Percentiles rank a stretch among this genome's conserved stretches.
These are phyloP conservation scores for Neurospora sp. DNA, from an alignment of 495 filamentous ascomycete species.

Conservation along the genomic window DNA sequence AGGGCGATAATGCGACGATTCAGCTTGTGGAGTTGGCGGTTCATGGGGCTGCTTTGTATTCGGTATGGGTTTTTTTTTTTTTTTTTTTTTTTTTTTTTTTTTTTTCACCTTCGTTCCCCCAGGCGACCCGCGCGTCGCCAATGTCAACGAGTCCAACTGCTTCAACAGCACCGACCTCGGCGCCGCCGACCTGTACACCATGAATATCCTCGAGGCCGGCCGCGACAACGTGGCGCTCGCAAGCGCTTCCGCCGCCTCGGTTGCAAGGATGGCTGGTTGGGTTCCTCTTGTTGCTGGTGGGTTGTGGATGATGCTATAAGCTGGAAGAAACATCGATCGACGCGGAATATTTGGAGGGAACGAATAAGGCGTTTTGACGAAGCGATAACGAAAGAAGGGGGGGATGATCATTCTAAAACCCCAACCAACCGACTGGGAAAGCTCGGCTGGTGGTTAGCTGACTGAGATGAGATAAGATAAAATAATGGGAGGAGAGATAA, in stretches of 20 bases:
- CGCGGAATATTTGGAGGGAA: background rate
- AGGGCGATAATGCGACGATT: slow-evolving; percentile 87
- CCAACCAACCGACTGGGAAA: background rate
- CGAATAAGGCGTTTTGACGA: background rate
- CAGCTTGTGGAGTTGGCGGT: slow-evolving; percentile 84
- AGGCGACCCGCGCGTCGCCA: slow-evolving; percentile 48
- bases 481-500: background rate
- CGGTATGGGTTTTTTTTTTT: slow-evolving; percentile 51
- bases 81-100: no score
- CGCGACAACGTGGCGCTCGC: slow-evolving; percentile 8
- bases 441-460: background rate
- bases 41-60: slow-evolving; percentile 85
- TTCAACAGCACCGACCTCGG: slow-evolving; percentile 68
- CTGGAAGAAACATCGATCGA: background rate
- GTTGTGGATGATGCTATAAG: slow-evolving; percentile 24
- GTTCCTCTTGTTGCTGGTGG: slow-evolving; percentile 25
- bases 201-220: slow-evolving; percentile 30
- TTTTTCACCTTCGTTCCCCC: slow-evolving; percentile 59
- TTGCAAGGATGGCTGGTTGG: slow-evolving; percentile 21
- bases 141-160: slow-evolving; percentile 72
- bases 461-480: background rate
- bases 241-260: slow-evolving; percentile 14
- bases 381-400: background rate
- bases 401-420: background rate
- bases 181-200: slow-evolving; percentile 67